Evolutionary conservation across 495 filamentous ascomycete genomes (phyloP).

Genomic region (Neurospora sp.): DNA sequence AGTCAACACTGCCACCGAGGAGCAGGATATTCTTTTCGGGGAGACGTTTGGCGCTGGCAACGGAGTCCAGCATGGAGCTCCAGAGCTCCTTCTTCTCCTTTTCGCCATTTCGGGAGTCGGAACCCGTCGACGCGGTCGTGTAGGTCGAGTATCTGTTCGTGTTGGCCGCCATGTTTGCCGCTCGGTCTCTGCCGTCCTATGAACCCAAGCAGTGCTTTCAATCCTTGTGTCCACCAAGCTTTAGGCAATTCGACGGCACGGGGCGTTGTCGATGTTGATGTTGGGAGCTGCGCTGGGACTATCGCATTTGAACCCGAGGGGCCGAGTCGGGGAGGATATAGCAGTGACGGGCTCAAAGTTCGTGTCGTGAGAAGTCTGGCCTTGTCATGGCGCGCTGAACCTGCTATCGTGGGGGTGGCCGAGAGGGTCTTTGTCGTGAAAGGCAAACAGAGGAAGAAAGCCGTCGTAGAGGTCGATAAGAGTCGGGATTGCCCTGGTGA

Average conservation of each 20-base stretch:
- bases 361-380: neutral
- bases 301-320: slow-evolving; percentile 7
- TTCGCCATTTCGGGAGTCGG: slow-evolving; percentile 50
- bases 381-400: neutral
- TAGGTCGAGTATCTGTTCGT: slow-evolving; percentile 46
- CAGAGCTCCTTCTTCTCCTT: slow-evolving; percentile 82
- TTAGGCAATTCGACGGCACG: neutral
- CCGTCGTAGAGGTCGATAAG: neutral
- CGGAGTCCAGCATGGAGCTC: slow-evolving; percentile 84
- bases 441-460: neutral
- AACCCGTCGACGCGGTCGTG: slow-evolving; percentile 36
- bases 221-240: neutral
- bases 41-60: slow-evolving; percentile 80
- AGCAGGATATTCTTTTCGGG: slow-evolving; percentile 89
- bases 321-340: neutral
- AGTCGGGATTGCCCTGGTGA: neutral
- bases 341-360: neutral
- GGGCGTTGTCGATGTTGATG: slow-evolving; percentile 2
- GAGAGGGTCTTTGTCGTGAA: neutral
- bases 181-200: slow-evolving; percentile 1
- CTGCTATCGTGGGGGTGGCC: neutral
- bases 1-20: slow-evolving; percentile 79
- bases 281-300: neutral
- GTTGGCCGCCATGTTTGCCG: slow-evolving; percentile 40
- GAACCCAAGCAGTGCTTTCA: neutral